Evolutionary conservation across 2,329 filamentous ascomycete species (phyloP).

Genomic region (Paradendryphiella salina): DNA sequence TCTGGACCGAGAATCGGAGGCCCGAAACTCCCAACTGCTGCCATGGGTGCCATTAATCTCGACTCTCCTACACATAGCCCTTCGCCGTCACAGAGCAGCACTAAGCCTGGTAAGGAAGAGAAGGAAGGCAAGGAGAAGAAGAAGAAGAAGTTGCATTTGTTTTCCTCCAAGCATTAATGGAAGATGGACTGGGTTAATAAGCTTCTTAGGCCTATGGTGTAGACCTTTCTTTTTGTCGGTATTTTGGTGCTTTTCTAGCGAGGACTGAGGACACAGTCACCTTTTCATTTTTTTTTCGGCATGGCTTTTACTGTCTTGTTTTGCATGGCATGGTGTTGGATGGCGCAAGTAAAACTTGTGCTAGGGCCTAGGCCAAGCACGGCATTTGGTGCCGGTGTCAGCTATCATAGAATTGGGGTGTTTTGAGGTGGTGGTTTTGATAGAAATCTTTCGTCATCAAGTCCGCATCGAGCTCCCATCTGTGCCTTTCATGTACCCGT

Average conservation of each 20-base stretch:
- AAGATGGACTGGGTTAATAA: constrained; percentile 3
- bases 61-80: constrained; percentile 29
- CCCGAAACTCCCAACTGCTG: constrained; percentile 42
- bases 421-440: background rate
- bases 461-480: background rate
- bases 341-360: background rate
- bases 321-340: constrained; percentile 18
- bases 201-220: constrained; percentile 4
- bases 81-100: constrained; percentile 21
- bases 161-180: constrained; percentile 44
- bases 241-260: constrained; percentile 18
- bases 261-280: constrained; percentile 5
- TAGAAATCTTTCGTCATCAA: background rate
- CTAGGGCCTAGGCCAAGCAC: background rate
- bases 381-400: background rate
- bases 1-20: constrained; percentile 33
- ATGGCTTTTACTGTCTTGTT: too few relatives aligned
- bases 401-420: background rate
- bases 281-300: constrained; percentile 4
- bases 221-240: constrained; percentile 14
- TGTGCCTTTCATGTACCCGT: background rate
- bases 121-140: constrained; percentile 46
- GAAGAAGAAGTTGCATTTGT: constrained; percentile 63
- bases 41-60: constrained; percentile 40
- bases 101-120: constrained; percentile 30